Evolutionary conservation across 257 asterid genomes (phyloP), one percentile per base, ranked within the genome.

Genomic region (Nyctanthes arbortristis): DNA sequence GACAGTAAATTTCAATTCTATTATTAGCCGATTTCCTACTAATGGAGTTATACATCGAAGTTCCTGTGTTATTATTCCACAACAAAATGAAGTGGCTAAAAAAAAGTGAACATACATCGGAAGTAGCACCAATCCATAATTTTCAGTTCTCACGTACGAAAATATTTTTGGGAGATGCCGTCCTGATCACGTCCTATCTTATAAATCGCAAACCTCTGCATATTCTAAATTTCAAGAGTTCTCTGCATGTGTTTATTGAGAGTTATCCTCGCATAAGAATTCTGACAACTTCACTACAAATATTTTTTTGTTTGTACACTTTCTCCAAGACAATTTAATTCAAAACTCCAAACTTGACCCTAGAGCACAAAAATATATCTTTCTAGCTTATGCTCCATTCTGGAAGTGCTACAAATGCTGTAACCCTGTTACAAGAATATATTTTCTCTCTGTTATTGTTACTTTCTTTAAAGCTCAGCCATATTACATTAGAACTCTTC

Each of bases 321-420:
- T 52, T 52, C 5, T 52, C n/a, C 59, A 52, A 8, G 9, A 7
- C 4, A 11, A 9, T 16, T 9, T 6, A 8, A 9, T 7, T 52
- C 59, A 7, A 8, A 9, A 52, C 5, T 52, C 6, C 18, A 52
- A 52, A n/a, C 20, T 52, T 7, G 59, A 52, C 18, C 59, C 59
- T 52, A 52, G 59, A 52, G 59, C 59, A 52, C 11, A n/a, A 39
- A 52, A 52, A n/a, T 52, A n/a, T 16, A n/a, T 52, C 5, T 52
- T 52, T n/a, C 9, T 52, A 4, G 59, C 6, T 9, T 52, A 52
- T 52, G 59, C 6, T 52, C 59, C 9, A 52, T 4, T 7, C 20
- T 8, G 18, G 18, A 52, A 52, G 20, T 11, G 59, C 11, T 52
- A n/a, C 20, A 52, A 52, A n/a, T 52, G 59, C 18, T 52, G 18